phyloP scores from a whole-genome alignment of 2,329 filamentous ascomycete genomes.

The Aschersonia sp. region DNA sequence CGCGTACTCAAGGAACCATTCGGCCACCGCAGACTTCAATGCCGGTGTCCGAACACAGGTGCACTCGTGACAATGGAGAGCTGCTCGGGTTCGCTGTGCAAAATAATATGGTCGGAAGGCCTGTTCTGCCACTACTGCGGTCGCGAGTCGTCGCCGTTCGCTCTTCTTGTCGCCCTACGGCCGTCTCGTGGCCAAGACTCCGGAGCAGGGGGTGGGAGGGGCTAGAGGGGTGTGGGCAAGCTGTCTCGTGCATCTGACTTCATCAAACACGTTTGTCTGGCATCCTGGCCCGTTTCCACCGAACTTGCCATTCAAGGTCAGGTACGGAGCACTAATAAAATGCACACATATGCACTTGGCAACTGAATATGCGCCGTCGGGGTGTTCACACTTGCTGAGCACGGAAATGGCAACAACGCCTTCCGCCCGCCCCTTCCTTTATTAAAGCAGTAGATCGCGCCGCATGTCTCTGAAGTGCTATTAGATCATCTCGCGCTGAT shows the following conservation, averaged over 20 bases:
- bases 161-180: no score
- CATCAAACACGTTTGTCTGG: neutral
- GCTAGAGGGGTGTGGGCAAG: no score
- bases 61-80: no score
- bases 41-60: no score
- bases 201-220: no score
- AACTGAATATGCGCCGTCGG: neutral
- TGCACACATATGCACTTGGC: neutral
- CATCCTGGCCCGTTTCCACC: neutral
- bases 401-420: neutral
- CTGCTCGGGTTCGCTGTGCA: no score
- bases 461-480: neutral
- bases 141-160: no score
- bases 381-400: neutral
- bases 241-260: neutral
- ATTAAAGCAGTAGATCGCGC: conserved; percentile 1
- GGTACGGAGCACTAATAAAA: neutral
- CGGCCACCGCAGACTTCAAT: no score
- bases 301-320: neutral
- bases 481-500: neutral
- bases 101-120: no score
- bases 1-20: no score
- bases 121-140: no score
- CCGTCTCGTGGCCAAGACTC: no score
- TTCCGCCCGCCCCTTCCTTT: conserved; percentile 2